A percentile compares a stretch with the other conserved stretches of the same genome.
Conservation (phyloP, 1,139 yeast species). For the Wickerhamiella pararugosa region DNA sequence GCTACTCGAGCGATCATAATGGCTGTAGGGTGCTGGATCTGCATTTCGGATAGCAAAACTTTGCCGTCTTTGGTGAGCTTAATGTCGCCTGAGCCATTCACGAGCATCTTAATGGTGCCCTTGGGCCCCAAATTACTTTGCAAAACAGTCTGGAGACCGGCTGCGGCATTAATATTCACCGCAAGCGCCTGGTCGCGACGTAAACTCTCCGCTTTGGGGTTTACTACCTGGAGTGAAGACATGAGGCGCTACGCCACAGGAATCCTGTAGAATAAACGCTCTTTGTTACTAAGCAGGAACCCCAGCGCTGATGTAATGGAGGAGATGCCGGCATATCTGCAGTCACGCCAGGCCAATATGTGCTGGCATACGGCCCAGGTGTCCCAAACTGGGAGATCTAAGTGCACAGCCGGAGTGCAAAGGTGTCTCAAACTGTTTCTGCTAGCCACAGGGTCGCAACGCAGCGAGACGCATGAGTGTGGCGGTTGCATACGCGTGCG, state of each 20-base stretch:
- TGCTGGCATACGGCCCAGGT: too few species aligned
- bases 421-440: too few species aligned
- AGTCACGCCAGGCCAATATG: too few species aligned
- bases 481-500: too few species aligned
- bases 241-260: not conserved
- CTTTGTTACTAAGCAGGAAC: too few species aligned
- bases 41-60: slow-evolving; percentile 89
- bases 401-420: too few species aligned
- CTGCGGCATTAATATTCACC: slow-evolving; percentile 92
- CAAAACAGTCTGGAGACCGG: slow-evolving; percentile 85
- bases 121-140: slow-evolving; percentile 91
- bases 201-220: slow-evolving; percentile 93
- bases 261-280: too few species aligned
- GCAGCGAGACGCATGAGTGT: too few species aligned
- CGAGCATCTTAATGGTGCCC: slow-evolving; percentile 90
- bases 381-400: too few species aligned
- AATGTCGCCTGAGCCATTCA: slow-evolving; percentile 92
- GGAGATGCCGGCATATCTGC: too few species aligned
- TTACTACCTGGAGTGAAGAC: slow-evolving; percentile 61
- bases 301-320: too few species aligned
- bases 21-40: slow-evolving; percentile 98
- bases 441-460: too few species aligned
- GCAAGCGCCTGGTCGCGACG: slow-evolving; percentile 90
- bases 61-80: slow-evolving; percentile 96
- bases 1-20: slow-evolving; percentile 97